Conservation (phyloP, 2,329 filamentous ascomycete species). For the Torrubiella hemipterigena region DNA sequence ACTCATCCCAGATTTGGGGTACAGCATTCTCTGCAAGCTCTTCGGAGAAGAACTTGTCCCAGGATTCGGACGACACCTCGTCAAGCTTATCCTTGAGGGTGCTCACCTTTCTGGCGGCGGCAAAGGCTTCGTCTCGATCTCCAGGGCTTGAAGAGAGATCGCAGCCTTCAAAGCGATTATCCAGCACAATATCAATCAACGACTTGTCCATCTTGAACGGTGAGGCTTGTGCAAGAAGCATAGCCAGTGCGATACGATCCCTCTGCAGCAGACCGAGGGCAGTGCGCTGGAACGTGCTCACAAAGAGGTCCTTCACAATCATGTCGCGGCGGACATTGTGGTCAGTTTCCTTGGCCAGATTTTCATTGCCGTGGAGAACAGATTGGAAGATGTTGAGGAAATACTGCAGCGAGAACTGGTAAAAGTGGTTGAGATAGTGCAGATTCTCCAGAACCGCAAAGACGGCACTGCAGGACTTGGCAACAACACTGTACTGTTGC, state of each 20-base stretch:
- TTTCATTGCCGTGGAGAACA: slow-evolving; percentile 72
- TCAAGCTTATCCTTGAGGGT: slow-evolving; percentile 64
- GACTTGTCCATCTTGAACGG: slow-evolving; percentile 91
- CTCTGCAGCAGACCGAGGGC: slow-evolving; percentile 85
- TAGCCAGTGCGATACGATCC: slow-evolving; percentile 85
- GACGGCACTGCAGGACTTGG: slow-evolving; percentile 88
- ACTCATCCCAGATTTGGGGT: slow-evolving; percentile 60
- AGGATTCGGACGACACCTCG: slow-evolving; percentile 47
- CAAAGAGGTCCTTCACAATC: slow-evolving; percentile 84
- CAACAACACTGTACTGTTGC: slow-evolving; percentile 84
- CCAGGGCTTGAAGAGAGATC: slow-evolving; percentile 63
- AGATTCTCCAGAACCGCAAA: slow-evolving; percentile 95
- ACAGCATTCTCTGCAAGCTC: slow-evolving; percentile 80
- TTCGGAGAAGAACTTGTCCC: slow-evolving; percentile 73
- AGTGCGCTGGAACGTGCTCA: slow-evolving; percentile 87
- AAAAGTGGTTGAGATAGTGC: slow-evolving; percentile 97
- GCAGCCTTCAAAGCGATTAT: slow-evolving; percentile 60
- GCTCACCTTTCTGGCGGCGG: slow-evolving; percentile 54
- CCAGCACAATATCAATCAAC: slow-evolving; percentile 76
- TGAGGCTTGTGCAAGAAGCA: slow-evolving; percentile 91
- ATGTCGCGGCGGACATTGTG: slow-evolving; percentile 73
- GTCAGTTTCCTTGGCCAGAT: slow-evolving; percentile 57
- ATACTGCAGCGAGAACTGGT: slow-evolving; percentile 97
- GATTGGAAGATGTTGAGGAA: slow-evolving; percentile 96
- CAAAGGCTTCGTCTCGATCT: slow-evolving; percentile 55